phyloP scores from a whole-genome alignment of 306 rosid genomes.

The Pyrus bretschneideri region DNA sequence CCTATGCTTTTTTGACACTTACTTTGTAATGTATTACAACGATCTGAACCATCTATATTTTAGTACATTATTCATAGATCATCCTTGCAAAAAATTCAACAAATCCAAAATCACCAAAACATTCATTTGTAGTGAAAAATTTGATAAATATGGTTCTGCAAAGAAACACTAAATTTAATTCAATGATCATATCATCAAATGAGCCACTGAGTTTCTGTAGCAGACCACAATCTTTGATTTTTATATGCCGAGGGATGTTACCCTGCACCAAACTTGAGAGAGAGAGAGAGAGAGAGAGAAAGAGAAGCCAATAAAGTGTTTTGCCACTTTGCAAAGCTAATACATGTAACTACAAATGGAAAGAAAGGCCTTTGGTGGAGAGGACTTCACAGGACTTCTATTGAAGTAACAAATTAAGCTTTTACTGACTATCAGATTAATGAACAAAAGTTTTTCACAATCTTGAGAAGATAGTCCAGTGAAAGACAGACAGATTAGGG shows the following conservation, averaged over 20 bases:
- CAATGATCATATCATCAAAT: neutral
- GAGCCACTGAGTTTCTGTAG: neutral
- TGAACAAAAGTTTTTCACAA: neutral
- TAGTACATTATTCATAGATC: too few relatives aligned
- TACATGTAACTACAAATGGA: neutral
- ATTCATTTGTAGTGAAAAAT: too few relatives aligned
- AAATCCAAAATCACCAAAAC: too few relatives aligned
- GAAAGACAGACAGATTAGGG: neutral
- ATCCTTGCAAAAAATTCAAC: too few relatives aligned
- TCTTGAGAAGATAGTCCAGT: neutral
- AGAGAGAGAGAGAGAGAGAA: neutral
- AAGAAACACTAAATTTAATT: too few relatives aligned
- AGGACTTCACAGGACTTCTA: neutral
- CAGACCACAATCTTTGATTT: neutral
- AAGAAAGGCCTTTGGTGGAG: neutral
- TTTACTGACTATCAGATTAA: neutral
- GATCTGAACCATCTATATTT: too few relatives aligned
- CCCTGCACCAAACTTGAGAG: neutral
- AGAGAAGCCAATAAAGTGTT: neutral
- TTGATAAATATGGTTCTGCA: too few relatives aligned
- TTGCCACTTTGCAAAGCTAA: neutral
- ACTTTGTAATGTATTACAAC: too few relatives aligned
- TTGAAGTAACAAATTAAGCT: neutral
- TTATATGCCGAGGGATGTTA: neutral
- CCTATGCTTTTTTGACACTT: too few relatives aligned